Evolutionary conservation across 2,329 filamentous ascomycete species (phyloP).

Genomic region (Pseudogymnoascus sp.): DNA sequence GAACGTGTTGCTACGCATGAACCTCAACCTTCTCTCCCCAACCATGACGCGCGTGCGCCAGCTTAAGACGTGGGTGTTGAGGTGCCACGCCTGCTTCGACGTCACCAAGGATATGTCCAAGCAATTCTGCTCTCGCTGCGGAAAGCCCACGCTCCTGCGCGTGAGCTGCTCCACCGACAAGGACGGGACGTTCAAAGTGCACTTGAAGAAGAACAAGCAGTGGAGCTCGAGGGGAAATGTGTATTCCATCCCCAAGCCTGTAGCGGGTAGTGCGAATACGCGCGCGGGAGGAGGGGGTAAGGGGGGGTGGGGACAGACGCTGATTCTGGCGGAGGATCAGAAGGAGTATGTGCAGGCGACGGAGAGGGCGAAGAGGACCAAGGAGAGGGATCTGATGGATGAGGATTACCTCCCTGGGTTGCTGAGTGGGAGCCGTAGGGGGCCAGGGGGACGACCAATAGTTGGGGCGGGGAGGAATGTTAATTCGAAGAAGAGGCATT

Average conservation of each 20-base stretch:
- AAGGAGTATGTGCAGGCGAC: slow-evolving; percentile 74
- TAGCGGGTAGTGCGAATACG: slow-evolving; percentile 72
- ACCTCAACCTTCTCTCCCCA: slow-evolving; percentile 80
- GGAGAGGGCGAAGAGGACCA: slow-evolving; percentile 57
- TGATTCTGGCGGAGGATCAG: slow-evolving; percentile 91
- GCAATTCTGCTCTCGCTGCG: slow-evolving; percentile 91
- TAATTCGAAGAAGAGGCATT: slow-evolving; percentile 65
- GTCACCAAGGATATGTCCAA: slow-evolving; percentile 76
- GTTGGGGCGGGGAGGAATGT: slow-evolving; percentile 82
- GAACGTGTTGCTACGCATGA: slow-evolving; percentile 91
- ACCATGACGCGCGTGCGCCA: slow-evolving; percentile 73
- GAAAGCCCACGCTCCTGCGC: slow-evolving; percentile 77
- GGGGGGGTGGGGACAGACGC: slow-evolving; percentile 74
- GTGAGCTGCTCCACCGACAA: slow-evolving; percentile 79
- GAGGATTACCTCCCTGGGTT: slow-evolving; percentile 86
- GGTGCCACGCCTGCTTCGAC: slow-evolving; percentile 90
- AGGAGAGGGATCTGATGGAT: slow-evolving; percentile 84
- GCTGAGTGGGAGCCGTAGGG: slow-evolving; percentile 69
- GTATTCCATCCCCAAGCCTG: slow-evolving; percentile 87
- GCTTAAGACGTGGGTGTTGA: slow-evolving; percentile 81
- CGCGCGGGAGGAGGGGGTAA: slow-evolving; percentile 70
- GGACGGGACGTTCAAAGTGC: slow-evolving; percentile 73
- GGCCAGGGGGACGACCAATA: slow-evolving; percentile 60
- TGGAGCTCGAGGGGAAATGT: slow-evolving; percentile 91
- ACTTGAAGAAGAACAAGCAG: slow-evolving; percentile 91